Percentiles rank a stretch among this genome's conserved stretches.
These are phyloP conservation scores for Phaeosphaeriaceae sp. DNA, from an alignment of 2,329 filamentous ascomycete genomes.

Conservation along the genomic window DNA sequence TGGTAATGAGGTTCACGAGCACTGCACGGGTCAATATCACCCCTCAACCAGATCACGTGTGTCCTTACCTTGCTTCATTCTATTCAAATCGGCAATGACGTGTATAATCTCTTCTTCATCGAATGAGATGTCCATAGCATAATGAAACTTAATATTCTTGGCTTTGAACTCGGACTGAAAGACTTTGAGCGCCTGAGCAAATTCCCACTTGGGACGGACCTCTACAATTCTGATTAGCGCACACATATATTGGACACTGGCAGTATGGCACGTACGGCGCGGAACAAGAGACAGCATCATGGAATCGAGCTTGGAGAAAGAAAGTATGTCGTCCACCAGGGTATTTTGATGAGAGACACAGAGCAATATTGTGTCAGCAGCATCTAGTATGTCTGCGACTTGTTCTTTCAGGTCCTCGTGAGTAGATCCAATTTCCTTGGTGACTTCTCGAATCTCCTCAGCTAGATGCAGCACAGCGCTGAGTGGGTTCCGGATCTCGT, in stretches of 20 bases:
- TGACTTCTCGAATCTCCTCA: constrained; percentile 51
- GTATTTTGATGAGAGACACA: constrained; percentile 55
- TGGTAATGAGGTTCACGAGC: constrained; percentile 53
- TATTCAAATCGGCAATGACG: constrained; percentile 47
- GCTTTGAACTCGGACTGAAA: constrained; percentile 50
- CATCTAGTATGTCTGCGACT: constrained; percentile 41
- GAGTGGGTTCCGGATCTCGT: constrained; percentile 50
- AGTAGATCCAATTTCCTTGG: constrained; percentile 26
- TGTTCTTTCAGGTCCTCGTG: constrained; percentile 25
- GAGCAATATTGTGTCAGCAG: constrained; percentile 50
- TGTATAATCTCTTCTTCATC: constrained; percentile 46
- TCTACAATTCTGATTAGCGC: constrained; percentile 19
- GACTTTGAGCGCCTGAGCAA: constrained; percentile 48
- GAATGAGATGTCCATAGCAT: constrained; percentile 52
- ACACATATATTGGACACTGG: neutral
- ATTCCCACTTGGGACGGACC: constrained; percentile 47
- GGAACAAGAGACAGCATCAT: constrained; percentile 52
- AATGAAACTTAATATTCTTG: constrained; percentile 47
- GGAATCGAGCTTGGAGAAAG: constrained; percentile 56
- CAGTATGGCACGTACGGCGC: constrained; percentile 25
- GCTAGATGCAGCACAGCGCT: constrained; percentile 52
- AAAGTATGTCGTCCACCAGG: constrained; percentile 57
- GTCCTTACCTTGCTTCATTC: constrained; percentile 45
- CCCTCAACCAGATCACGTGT: too few species aligned
- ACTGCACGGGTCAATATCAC: constrained; percentile 35